phyloP scores from a whole-genome alignment of 108 stramenopile genomes.

The Chaetoceros tenuissimus region DNA sequence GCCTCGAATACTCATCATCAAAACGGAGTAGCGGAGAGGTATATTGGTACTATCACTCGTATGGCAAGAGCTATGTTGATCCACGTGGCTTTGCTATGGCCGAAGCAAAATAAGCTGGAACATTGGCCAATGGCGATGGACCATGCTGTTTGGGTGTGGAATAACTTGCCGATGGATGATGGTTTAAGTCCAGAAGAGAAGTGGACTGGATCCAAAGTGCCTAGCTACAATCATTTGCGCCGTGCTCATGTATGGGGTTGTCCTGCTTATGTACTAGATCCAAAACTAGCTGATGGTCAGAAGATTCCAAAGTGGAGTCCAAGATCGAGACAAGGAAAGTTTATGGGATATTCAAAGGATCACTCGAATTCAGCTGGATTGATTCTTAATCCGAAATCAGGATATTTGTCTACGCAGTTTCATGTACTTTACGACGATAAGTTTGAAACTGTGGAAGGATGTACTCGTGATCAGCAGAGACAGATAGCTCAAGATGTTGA shows the following conservation, averaged over 20 bases:
- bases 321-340: constrained; percentile 28
- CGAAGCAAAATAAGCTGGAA: not conserved
- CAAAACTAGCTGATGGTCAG: constrained; percentile 22
- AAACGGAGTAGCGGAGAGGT: constrained; percentile 18
- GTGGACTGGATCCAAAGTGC: not conserved
- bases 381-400: constrained; percentile 27
- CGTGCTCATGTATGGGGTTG: constrained; percentile 26
- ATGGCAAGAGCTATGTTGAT: constrained; percentile 13
- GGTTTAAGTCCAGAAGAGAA: too few species aligned
- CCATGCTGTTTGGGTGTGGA: constrained; percentile 16
- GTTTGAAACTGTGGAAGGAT: too few species aligned
- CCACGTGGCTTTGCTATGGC: constrained; percentile 6
- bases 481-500: too few species aligned
- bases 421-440: constrained; percentile 46
- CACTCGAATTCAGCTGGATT: constrained; percentile 24
- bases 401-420: too few species aligned
- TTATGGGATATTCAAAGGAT: constrained; percentile 36
- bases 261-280: constrained; percentile 36
- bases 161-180: constrained; percentile 9
- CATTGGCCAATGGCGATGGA: constrained; percentile 11
- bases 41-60: constrained; percentile 4
- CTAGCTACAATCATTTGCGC: not conserved
- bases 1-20: constrained; percentile 21
- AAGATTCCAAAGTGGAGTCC: constrained; percentile 35
- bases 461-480: too few species aligned